These are phyloP conservation scores for Penicillium herquei DNA, from an alignment of 495 filamentous ascomycete genomes.

Conservation along the genomic window DNA sequence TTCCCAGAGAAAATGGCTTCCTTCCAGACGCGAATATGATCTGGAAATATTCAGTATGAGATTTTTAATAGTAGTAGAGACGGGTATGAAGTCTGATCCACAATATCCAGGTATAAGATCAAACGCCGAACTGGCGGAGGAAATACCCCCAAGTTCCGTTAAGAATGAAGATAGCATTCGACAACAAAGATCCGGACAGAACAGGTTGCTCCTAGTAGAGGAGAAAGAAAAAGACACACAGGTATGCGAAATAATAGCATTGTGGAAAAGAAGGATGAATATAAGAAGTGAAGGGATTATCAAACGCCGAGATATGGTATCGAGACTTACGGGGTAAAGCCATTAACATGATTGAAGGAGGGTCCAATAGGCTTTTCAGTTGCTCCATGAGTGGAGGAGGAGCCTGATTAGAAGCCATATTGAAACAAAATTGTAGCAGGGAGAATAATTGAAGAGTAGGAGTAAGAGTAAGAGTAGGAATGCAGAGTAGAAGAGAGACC, in stretches of 20 bases:
- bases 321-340: constrained; percentile 34
- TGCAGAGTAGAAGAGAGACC: no score
- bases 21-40: constrained; percentile 32
- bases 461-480: no score
- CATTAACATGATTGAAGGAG: constrained; percentile 27
- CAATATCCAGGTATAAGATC: neutral
- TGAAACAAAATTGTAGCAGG: no score
- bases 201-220: no score
- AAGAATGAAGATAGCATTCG: no score
- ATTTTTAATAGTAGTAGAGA: no score
- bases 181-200: no score
- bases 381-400: constrained; percentile 16
- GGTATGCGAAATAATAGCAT: neutral
- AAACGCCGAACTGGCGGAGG: neutral
- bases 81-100: no score
- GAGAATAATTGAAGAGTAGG: neutral
- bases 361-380: constrained; percentile 26
- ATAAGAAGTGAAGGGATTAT: neutral
- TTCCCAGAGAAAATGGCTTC: constrained; percentile 37
- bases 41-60: constrained; percentile 13
- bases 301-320: neutral
- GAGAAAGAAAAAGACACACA: neutral
- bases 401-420: constrained; percentile 13
- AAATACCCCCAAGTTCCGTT: no score
- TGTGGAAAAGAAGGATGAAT: neutral